A percentile compares a stretch with the other conserved stretches of the same genome.
These are phyloP conservation scores for Plasmopara halstedii DNA, from an alignment of 352 stramenopile genomes.

Conservation along the genomic window DNA sequence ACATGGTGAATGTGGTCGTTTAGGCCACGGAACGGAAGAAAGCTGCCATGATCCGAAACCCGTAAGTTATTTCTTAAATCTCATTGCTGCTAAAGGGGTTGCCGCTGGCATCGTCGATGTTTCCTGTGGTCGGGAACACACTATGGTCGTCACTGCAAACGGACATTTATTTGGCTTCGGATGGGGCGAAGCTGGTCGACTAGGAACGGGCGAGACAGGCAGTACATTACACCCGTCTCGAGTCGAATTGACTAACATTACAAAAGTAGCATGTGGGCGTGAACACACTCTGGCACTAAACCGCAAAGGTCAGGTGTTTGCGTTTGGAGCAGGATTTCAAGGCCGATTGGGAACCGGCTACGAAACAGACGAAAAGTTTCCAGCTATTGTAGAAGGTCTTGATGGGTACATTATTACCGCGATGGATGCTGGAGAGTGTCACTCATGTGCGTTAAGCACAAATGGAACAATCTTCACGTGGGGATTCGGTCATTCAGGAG, in stretches of 20 bases:
- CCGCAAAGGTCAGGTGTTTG: conserved; percentile 41
- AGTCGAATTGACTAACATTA: conserved; percentile 46
- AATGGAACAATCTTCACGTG: conserved; percentile 76
- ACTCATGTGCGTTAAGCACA: conserved; percentile 58
- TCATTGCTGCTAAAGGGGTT: conserved; percentile 31
- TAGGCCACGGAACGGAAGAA: conserved; percentile 65
- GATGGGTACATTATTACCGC: conserved; percentile 29
- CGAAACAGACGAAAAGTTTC: conserved; percentile 54
- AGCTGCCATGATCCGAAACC: conserved; percentile 28
- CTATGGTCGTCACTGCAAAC: conserved; percentile 61
- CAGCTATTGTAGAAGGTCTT: conserved; percentile 30
- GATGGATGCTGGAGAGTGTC: conserved; percentile 73
- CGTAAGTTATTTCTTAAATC: conserved; percentile 51
- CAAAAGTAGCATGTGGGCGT: conserved; percentile 62
- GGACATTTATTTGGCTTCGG: conserved; percentile 76
- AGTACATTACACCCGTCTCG: conserved; percentile 49
- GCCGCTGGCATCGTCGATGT: conserved; percentile 36
- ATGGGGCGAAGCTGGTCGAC: conserved; percentile 76
- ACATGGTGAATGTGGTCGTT: conserved; percentile 68
- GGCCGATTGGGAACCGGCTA: conserved; percentile 62
- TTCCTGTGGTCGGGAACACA: conserved; percentile 80
- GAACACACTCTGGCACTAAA: conserved; percentile 74
- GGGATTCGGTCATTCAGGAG: conserved; percentile 78
- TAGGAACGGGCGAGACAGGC: conserved; percentile 72
- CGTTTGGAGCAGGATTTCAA: conserved; percentile 58